These are phyloP conservation scores for Agaricus subrufescens DNA, from an alignment of 768 basidiomycete genomes.

Conservation along the genomic window DNA sequence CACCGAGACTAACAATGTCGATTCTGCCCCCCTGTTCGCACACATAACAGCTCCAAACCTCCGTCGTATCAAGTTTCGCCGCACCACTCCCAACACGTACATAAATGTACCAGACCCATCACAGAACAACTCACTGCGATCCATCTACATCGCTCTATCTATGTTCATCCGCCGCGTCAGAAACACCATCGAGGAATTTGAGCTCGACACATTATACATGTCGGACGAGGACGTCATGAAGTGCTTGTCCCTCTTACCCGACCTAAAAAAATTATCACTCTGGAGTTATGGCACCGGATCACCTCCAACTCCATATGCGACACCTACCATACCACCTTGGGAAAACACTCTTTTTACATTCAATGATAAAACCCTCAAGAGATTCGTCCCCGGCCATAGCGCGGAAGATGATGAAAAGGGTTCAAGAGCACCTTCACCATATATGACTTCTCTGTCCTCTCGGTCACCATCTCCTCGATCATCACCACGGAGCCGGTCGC, in stretches of 20 bases:
- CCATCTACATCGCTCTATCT: background rate
- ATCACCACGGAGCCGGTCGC: background rate
- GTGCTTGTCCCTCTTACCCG: slow-evolving; percentile 6
- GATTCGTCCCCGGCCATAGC: background rate
- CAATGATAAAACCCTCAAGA: slow-evolving; percentile 5
- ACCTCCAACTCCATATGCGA: background rate
- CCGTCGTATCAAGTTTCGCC: slow-evolving; percentile 9
- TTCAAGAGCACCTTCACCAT: background rate
- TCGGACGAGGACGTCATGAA: slow-evolving; percentile 7
- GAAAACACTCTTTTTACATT: slow-evolving; percentile 2
- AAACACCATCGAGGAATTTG: background rate
- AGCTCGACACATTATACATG: slow-evolving; percentile 7
- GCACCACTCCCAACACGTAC: slow-evolving; percentile 3
- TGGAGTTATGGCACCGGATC: slow-evolving; percentile 3
- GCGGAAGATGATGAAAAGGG: background rate
- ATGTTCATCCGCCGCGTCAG: slow-evolving; percentile 4
- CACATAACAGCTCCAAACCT: slow-evolving; percentile 1
- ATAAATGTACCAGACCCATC: background rate
- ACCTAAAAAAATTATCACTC: background rate
- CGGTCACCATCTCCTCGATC: background rate
- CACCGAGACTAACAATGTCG: slow-evolving; percentile 5
- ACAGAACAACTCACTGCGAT: background rate
- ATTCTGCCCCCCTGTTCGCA: slow-evolving; percentile 5
- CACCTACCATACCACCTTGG: background rate
- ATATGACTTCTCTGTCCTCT: background rate